Percentiles rank a stretch among this genome's conserved stretches.
Conservation (phyloP, 2,329 filamentous ascomycete species). For the Phyllosticta citrichinensis region DNA sequence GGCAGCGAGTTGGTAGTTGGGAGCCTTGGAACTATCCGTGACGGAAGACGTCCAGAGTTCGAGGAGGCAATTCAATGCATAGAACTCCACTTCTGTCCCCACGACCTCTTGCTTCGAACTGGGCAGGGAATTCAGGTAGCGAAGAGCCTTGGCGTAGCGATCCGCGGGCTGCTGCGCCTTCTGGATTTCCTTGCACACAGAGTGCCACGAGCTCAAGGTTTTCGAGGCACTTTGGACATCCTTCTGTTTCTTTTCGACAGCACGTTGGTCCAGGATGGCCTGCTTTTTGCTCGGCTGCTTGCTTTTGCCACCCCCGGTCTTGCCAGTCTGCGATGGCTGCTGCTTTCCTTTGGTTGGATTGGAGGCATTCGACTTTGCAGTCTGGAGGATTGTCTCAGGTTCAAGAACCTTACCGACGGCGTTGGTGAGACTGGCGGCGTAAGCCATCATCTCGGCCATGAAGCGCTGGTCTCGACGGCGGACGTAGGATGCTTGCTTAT, state of each 20-base stretch:
- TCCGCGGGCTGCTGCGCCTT: constrained; percentile 33
- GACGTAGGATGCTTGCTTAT: constrained; percentile 28
- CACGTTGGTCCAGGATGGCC: constrained; percentile 34
- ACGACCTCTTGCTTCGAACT: constrained; percentile 30
- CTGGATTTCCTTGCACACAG: constrained; percentile 35
- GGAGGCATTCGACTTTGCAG: constrained; percentile 11
- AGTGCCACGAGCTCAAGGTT: constrained; percentile 36
- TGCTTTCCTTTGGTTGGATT: not conserved
- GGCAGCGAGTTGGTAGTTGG: constrained; percentile 33
- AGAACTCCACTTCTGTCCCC: constrained; percentile 38
- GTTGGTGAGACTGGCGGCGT: constrained; percentile 61
- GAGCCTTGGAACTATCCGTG: constrained; percentile 18
- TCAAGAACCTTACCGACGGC: constrained; percentile 52
- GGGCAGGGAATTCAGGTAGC: constrained; percentile 37
- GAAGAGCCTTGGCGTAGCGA: constrained; percentile 40
- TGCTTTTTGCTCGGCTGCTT: constrained; percentile 24
- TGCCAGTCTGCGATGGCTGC: not conserved
- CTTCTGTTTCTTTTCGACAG: constrained; percentile 31
- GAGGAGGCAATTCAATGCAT: constrained; percentile 40
- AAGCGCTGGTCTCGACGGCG: constrained; percentile 49
- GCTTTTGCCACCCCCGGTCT: constrained; percentile 1
- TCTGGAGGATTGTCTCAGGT: constrained; percentile 48
- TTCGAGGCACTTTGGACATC: constrained; percentile 32
- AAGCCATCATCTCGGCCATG: constrained; percentile 57
- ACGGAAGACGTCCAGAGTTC: constrained; percentile 34